Evolutionary conservation across 2,329 filamentous ascomycete species (phyloP), one percentile per base, ranked within the genome.

Genomic region (Dryadomyces sulphureus): DNA sequence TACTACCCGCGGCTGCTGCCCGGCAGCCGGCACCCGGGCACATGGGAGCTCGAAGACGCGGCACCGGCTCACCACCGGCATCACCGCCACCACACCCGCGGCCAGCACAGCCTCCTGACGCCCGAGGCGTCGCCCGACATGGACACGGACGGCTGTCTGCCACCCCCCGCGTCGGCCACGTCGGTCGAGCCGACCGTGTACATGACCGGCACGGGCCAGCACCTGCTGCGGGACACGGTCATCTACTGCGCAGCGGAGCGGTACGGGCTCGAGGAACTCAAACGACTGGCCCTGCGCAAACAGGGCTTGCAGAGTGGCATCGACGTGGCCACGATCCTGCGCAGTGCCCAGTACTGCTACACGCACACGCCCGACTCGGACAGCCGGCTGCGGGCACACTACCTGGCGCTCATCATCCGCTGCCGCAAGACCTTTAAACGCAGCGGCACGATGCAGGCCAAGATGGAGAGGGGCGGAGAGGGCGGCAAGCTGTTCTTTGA

Each of bases 391-490:
- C 88, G 89, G 70, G 89, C 89, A 72, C 88, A 94, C 72, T 95
- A 94, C 73, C 81, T 96, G 64, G 87, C 89, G 63, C 78, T 95
- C 66, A 94, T 95, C 67, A 94, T 95, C 72, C 83, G 89, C 71
- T 90, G 85, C 75, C 86, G 90, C 65, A 88, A 88, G 73, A 94
- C 87, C 60, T 95, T 96, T 67, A 95, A 94, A 81, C 81, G 84
- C 68, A 94, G 88, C 71, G 89, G 89, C 67, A 95, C 89, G 66
- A 94, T 95, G 88, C 89, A 95, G 76, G 82, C 84, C 70, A 89
- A 95, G 72, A 95, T 96, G 89, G 86, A 94, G 72, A 79, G 79
- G 65, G 88, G 89, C 64, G 88, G 69, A 55, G 58, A 59, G 54
- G 59, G 74, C 59, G 75, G 78, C 68, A 89, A 89, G 74, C 75